These are phyloP conservation scores for Trypanosomatidae sp. DNA, from an alignment of 208 protist species.

Conservation along the genomic window DNA sequence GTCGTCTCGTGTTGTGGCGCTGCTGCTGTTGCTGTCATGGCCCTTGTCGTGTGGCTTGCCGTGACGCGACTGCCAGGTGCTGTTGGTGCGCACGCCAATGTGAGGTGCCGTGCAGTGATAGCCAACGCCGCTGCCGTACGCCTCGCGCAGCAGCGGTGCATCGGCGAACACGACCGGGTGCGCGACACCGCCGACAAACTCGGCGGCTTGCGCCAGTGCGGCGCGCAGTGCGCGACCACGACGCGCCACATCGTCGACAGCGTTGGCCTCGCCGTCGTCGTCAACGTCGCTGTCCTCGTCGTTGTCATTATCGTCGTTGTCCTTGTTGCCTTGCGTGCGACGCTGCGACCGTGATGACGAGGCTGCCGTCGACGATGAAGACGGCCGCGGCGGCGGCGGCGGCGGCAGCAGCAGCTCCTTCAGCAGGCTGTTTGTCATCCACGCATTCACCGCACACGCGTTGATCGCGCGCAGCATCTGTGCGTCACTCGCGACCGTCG, in stretches of 20 bases:
- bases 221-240: too few relatives aligned
- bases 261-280: slow-evolving; percentile 11
- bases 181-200: slow-evolving; percentile 53
- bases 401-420: too few relatives aligned
- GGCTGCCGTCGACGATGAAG: too few relatives aligned
- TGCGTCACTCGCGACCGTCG: slow-evolving; percentile 53
- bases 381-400: too few relatives aligned
- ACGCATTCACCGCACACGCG: slow-evolving; percentile 66
- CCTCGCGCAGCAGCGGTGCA: slow-evolving; percentile 48
- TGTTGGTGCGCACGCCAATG: slow-evolving; percentile 63
- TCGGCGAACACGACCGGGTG: slow-evolving; percentile 66
- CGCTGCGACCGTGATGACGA: too few relatives aligned
- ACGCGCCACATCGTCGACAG: too few relatives aligned
- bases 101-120: slow-evolving; percentile 77
- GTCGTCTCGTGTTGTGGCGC: too few relatives aligned
- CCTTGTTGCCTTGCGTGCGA: too few relatives aligned
- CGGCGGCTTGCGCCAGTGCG: slow-evolving; percentile 21
- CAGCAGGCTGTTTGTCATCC: slow-evolving; percentile 85
- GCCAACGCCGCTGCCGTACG: slow-evolving; percentile 52
- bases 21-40: slow-evolving; percentile 2
- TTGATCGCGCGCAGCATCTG: slow-evolving; percentile 77
- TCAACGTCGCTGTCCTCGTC: too few relatives aligned
- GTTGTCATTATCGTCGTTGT: too few relatives aligned
- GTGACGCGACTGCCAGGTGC: too few relatives aligned
- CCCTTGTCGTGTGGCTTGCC: too few relatives aligned